These are phyloP conservation scores for Euclidium syriacum DNA, from an alignment of 345 rosid genomes.

Conservation along the genomic window DNA sequence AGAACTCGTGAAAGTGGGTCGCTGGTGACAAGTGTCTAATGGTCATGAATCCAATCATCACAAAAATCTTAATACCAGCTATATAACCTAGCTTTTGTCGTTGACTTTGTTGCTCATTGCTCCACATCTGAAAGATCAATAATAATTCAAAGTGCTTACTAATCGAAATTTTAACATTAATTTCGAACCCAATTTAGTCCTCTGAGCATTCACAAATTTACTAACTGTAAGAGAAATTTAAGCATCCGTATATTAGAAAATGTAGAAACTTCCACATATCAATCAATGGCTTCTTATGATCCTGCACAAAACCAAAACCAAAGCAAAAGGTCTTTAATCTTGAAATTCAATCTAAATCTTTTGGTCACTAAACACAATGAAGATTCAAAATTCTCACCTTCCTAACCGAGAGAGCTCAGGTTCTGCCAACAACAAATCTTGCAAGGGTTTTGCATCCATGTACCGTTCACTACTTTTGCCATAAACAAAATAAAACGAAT, in stretches of 20 bases:
- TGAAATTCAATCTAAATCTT: neutral
- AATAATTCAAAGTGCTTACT: neutral
- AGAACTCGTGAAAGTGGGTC: slow-evolving; percentile 21
- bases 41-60: too few relatives aligned
- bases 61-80: too few relatives aligned
- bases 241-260: neutral
- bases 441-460: slow-evolving; percentile 40
- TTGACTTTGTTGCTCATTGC: slow-evolving; percentile 15
- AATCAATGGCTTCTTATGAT: slow-evolving; percentile 29
- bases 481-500: neutral
- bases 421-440: slow-evolving; percentile 68
- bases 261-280: neutral
- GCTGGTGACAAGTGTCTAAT: too few relatives aligned
- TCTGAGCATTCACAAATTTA: neutral
- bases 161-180: neutral
- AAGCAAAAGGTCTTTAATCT: neutral
- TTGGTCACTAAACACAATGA: neutral
- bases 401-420: slow-evolving; percentile 69
- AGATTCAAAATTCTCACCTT: slow-evolving; percentile 53
- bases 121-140: neutral
- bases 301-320: slow-evolving; percentile 29
- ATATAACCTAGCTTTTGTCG: slow-evolving; percentile 10
- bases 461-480: slow-evolving; percentile 32
- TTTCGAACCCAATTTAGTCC: neutral
- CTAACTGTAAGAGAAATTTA: neutral